These are phyloP conservation scores for Pythium rishiriense DNA, from an alignment of 352 stramenopile genomes.

Conservation along the genomic window DNA sequence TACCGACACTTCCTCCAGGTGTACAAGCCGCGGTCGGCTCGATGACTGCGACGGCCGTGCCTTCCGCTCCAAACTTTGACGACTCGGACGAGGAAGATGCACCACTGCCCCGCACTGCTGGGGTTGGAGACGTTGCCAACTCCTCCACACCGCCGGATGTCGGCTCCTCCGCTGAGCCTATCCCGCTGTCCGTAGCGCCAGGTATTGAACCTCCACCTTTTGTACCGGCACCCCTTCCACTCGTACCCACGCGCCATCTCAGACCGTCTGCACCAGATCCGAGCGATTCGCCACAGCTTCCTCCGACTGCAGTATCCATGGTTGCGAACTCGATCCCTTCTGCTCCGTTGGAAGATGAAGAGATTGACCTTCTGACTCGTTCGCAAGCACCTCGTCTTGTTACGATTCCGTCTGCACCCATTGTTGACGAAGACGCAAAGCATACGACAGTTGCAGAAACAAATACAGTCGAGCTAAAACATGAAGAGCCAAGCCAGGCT, in stretches of 20 bases:
- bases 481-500: not conserved
- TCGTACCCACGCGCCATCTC: not conserved
- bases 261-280: slow-evolving; percentile 27
- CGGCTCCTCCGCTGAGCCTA: not conserved
- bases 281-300: slow-evolving; percentile 27
- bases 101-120: not conserved
- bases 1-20: slow-evolving; percentile 18
- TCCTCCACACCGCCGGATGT: not conserved
- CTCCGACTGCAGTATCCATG: not conserved
- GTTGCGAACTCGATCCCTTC: slow-evolving; percentile 15
- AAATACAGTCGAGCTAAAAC: slow-evolving; percentile 6
- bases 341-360: slow-evolving; percentile 29
- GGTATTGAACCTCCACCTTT: not conserved
- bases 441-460: slow-evolving; percentile 6
- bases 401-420: slow-evolving; percentile 15
- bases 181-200: not conserved
- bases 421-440: not conserved
- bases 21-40: slow-evolving; percentile 4
- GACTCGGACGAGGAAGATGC: slow-evolving; percentile 42
- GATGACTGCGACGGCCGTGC: slow-evolving; percentile 21
- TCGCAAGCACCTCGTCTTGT: slow-evolving; percentile 17
- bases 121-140: not conserved
- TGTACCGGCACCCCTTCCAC: not conserved
- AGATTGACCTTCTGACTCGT: slow-evolving; percentile 9
- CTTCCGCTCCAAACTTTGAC: slow-evolving; percentile 43